phyloP scores from a whole-genome alignment of 495 filamentous ascomycete species.

The Penicillium lividum region DNA sequence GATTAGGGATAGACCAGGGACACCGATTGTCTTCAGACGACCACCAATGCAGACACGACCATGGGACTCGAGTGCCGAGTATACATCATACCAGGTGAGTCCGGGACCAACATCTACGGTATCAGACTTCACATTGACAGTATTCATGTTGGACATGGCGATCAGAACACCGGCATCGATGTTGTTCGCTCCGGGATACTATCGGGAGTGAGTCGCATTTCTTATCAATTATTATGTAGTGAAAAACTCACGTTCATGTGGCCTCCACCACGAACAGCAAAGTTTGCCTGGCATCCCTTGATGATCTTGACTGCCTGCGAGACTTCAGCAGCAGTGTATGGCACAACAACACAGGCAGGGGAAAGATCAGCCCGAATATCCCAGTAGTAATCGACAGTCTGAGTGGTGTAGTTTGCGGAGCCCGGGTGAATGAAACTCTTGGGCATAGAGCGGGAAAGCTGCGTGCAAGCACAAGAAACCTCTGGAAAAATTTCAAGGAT shows the following conservation, averaged over 20 bases:
- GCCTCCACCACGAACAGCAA: constrained; percentile 41
- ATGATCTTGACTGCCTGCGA: constrained; percentile 24
- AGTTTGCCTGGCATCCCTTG: constrained; percentile 25
- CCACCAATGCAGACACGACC: constrained; percentile 38
- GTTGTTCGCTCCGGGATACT: constrained; percentile 35
- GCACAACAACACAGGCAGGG: constrained; percentile 37
- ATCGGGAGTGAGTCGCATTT: too few species aligned
- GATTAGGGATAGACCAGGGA: constrained; percentile 36
- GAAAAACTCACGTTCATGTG: constrained; percentile 31
- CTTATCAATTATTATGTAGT: too few species aligned
- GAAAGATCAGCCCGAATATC: constrained; percentile 30
- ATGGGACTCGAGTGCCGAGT: constrained; percentile 33
- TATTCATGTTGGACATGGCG: constrained; percentile 18
- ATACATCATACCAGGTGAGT: constrained; percentile 44
- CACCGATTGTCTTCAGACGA: constrained; percentile 40
- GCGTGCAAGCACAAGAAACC: constrained; percentile 22
- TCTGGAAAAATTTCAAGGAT: neutral
- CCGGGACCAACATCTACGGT: constrained; percentile 38
- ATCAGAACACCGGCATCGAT: constrained; percentile 31
- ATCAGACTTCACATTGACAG: constrained; percentile 17
- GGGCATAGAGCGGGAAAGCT: constrained; percentile 13
- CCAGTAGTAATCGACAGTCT: constrained; percentile 24
- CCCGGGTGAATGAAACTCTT: constrained; percentile 14
- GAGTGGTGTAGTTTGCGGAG: constrained; percentile 17
- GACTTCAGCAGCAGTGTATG: constrained; percentile 28